phyloP scores from a whole-genome alignment of 495 filamentous ascomycete genomes.

The Trichoderma gamsii region DNA sequence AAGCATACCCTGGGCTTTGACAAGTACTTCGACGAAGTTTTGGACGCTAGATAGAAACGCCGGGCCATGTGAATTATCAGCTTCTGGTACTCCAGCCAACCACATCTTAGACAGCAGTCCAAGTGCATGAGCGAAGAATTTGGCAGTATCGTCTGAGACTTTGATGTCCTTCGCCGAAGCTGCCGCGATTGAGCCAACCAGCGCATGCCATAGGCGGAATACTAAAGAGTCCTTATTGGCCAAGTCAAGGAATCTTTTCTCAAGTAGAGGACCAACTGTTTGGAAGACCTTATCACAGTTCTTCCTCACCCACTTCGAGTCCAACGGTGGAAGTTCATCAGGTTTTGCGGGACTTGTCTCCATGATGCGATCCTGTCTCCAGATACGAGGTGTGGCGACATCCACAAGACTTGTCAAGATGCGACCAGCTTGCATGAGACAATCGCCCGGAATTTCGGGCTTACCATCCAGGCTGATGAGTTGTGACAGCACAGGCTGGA shows the following conservation, averaged over 20 bases:
- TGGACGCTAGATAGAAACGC: conserved; percentile 56
- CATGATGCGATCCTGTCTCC: conserved; percentile 66
- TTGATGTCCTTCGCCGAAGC: conserved; percentile 88
- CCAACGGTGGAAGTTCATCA: conserved; percentile 70
- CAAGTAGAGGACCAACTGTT: conserved; percentile 59
- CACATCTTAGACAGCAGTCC: conserved; percentile 63
- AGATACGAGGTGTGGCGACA: conserved; percentile 55
- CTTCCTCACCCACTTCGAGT: conserved; percentile 82
- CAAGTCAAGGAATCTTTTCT: conserved; percentile 47
- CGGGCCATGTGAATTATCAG: conserved; percentile 19
- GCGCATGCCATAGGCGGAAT: conserved; percentile 58
- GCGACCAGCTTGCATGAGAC: conserved; percentile 46
- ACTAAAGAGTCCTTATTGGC: conserved; percentile 41
- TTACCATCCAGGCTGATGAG: conserved; percentile 26
- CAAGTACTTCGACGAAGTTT: conserved; percentile 54
- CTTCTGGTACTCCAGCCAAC: conserved; percentile 34
- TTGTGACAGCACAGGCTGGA: conserved; percentile 49
- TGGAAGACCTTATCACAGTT: conserved; percentile 55
- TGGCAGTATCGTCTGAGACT: conserved; percentile 72
- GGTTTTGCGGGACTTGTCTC: conserved; percentile 50
- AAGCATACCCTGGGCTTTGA: conserved; percentile 60
- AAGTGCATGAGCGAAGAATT: conserved; percentile 67
- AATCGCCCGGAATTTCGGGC: conserved; percentile 28
- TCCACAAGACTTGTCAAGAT: conserved; percentile 67
- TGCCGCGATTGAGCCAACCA: conserved; percentile 62